These are phyloP conservation scores for Phytophthora litchii DNA, from an alignment of 352 stramenopile species.

Conservation along the genomic window DNA sequence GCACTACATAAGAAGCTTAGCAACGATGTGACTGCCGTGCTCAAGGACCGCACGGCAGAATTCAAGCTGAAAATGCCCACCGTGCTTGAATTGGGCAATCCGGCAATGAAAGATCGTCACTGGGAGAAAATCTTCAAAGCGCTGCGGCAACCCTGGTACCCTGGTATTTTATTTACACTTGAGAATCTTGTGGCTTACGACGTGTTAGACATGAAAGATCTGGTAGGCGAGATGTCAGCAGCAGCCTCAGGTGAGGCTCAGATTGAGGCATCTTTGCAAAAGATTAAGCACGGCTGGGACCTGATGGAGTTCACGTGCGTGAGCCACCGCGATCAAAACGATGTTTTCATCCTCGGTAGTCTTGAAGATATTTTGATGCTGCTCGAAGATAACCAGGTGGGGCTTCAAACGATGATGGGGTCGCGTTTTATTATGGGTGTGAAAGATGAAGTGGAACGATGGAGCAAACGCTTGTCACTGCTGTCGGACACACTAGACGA, in stretches of 20 bases:
- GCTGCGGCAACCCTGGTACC: constrained; percentile 87
- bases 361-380: constrained; percentile 91
- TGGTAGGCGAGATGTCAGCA: constrained; percentile 85
- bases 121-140: constrained; percentile 95
- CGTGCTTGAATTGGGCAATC: constrained; percentile 92
- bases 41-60: constrained; percentile 88
- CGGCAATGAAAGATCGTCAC: constrained; percentile 93
- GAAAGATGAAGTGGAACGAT: constrained; percentile 90
- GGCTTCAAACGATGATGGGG: constrained; percentile 93
- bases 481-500: constrained; percentile 86
- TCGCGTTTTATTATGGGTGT: constrained; percentile 92
- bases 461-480: constrained; percentile 88
- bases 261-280: constrained; percentile 88
- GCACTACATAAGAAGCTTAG: constrained; percentile 92
- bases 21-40: constrained; percentile 87
- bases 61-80: constrained; percentile 93
- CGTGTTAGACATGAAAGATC: constrained; percentile 88
- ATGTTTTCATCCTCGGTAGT: constrained; percentile 91
- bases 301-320: constrained; percentile 86
- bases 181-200: constrained; percentile 90
- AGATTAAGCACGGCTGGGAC: constrained; percentile 91
- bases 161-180: constrained; percentile 88
- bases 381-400: constrained; percentile 93
- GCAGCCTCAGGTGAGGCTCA: constrained; percentile 89
- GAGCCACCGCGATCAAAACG: constrained; percentile 83